Evolutionary conservation across 169 alveolate species (phyloP).

Genomic region (Amoebophrya sp.): DNA sequence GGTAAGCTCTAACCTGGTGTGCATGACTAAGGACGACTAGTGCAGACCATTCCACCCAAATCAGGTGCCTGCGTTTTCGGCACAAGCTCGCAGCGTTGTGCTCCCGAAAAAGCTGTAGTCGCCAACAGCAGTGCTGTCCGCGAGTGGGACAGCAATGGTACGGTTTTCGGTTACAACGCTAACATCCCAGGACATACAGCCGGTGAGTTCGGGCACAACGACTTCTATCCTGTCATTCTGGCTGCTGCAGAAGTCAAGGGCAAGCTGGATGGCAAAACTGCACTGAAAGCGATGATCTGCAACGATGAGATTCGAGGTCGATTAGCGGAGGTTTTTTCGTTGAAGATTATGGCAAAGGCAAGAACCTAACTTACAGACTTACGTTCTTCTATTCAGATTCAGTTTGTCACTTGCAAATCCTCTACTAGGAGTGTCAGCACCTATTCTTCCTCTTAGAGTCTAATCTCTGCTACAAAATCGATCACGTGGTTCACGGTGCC

Average conservation of each 20-base stretch:
- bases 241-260: conserved; percentile 52
- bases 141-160: conserved; percentile 56
- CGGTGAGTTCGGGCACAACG: conserved; percentile 57
- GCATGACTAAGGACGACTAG: neutral
- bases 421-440: no score
- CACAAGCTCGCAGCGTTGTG: neutral
- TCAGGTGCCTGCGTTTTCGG: neutral
- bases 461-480: conserved; percentile 57
- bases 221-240: conserved; percentile 53
- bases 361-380: no score
- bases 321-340: neutral
- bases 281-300: conserved; percentile 59
- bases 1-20: neutral
- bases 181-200: conserved; percentile 43
- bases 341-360: no score
- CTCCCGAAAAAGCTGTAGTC: conserved; percentile 46
- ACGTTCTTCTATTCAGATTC: no score
- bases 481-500: conserved; percentile 79
- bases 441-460: neutral
- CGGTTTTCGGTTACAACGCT: conserved; percentile 45
- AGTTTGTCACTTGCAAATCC: no score
- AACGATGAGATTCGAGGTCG: conserved; percentile 81
- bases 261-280: conserved; percentile 45
- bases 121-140: conserved; percentile 55
- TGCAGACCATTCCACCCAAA: neutral